phyloP scores from a whole-genome alignment of 805 yeast species.

The Candida anglica region DNA sequence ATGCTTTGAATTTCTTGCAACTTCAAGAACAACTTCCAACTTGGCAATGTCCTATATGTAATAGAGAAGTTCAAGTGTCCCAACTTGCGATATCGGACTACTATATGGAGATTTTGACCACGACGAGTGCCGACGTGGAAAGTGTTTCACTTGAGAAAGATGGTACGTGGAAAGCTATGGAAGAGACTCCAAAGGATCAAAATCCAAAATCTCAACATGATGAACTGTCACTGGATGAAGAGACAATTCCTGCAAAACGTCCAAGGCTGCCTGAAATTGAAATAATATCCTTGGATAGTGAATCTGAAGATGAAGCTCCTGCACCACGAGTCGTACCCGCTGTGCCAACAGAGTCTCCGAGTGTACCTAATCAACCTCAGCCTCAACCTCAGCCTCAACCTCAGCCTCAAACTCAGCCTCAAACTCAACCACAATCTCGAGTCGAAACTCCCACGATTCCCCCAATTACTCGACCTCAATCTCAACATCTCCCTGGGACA shows the following conservation, averaged over 20 bases:
- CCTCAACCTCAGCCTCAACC: no score
- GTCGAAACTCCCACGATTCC: no score
- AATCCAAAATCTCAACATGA: slow-evolving; percentile 2
- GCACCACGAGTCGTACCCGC: no score
- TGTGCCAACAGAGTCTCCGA: no score
- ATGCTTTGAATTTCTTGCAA: slow-evolving; percentile 66
- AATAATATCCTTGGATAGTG: slow-evolving; percentile 49
- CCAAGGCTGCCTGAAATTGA: slow-evolving; percentile 41
- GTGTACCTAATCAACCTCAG: no score
- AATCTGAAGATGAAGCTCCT: slow-evolving; percentile 42
- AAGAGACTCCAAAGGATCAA: slow-evolving; percentile 11
- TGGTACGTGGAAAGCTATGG: slow-evolving; percentile 63
- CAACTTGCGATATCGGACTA: slow-evolving; percentile 75
- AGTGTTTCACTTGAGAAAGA: slow-evolving; percentile 63
- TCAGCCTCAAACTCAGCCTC: no score
- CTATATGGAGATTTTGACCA: slow-evolving; percentile 54
- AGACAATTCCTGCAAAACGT: slow-evolving; percentile 12
- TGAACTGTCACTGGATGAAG: not conserved
- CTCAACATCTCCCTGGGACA: no score
- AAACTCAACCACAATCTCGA: no score
- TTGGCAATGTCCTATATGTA: slow-evolving; percentile 89
- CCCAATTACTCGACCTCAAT: no score
- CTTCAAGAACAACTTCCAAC: slow-evolving; percentile 77
- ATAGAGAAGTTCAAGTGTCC: slow-evolving; percentile 43
- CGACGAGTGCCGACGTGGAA: slow-evolving; percentile 54